These are phyloP conservation scores for Coemansia sp. DNA, from an alignment of 192 early-diverging fungal species.

Conservation along the genomic window DNA sequence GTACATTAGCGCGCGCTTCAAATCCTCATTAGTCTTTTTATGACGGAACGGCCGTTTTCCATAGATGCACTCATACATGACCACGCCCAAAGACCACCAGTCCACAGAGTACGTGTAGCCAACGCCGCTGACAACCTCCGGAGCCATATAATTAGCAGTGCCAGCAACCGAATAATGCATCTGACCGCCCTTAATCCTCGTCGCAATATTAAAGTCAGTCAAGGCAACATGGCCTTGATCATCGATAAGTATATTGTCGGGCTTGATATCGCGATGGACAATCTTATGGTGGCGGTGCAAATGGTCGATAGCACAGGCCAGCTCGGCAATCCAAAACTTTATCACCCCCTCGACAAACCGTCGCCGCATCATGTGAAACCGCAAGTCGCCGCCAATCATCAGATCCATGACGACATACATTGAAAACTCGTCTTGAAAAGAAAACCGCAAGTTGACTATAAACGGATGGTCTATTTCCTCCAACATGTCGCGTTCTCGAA, in stretches of 20 bases:
- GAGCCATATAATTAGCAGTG: conserved; percentile 91
- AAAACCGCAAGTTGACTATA: conserved; percentile 89
- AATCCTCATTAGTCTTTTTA: conserved; percentile 60
- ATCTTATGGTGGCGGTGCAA: conserved; percentile 75
- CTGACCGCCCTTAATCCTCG: conserved; percentile 60
- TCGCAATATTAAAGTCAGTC: conserved; percentile 97
- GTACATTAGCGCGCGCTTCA: conserved; percentile 66
- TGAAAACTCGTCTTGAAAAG: conserved; percentile 94
- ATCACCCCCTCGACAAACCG: conserved; percentile 77
- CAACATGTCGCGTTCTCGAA: conserved; percentile 85
- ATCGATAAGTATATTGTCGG: conserved; percentile 84
- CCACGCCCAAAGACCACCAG: conserved; percentile 94
- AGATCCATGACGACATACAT: conserved; percentile 94
- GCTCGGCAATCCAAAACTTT: conserved; percentile 86
- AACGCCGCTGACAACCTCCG: conserved; percentile 64
- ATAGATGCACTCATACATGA: conserved; percentile 87
- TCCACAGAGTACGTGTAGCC: conserved; percentile 87
- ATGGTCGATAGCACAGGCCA: conserved; percentile 78
- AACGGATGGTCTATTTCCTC: conserved; percentile 85
- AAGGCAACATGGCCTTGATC: conserved; percentile 83
- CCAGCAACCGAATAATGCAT: conserved; percentile 82
- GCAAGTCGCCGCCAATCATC: conserved; percentile 93
- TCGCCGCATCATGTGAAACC: conserved; percentile 71
- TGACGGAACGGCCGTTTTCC: conserved; percentile 73
- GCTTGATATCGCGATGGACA: conserved; percentile 94